These are phyloP conservation scores for Phaeomoniella chlamydospora DNA, from an alignment of 2,329 filamentous ascomycete genomes.

Conservation along the genomic window DNA sequence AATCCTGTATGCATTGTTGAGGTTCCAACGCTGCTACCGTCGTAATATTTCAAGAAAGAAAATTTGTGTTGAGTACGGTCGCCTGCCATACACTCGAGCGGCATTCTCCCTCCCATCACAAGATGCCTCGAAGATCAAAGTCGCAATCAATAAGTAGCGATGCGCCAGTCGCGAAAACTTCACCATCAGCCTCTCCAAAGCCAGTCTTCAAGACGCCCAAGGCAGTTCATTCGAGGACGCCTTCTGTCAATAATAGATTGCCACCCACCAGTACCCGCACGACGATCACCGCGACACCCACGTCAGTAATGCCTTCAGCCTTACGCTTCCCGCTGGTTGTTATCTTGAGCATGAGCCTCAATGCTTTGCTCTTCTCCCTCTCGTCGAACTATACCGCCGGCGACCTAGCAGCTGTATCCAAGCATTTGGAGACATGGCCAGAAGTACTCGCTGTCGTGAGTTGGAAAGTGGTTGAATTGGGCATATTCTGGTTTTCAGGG, in stretches of 20 bases:
- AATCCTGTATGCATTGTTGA: no score
- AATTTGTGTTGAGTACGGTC: no score
- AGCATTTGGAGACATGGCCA: slow-evolving; percentile 45
- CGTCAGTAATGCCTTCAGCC: slow-evolving; percentile 14
- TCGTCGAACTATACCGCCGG: slow-evolving; percentile 44
- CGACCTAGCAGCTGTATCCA: slow-evolving; percentile 54
- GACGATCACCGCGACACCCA: slow-evolving; percentile 6
- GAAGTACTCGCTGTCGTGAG: slow-evolving; percentile 42
- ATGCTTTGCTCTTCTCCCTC: slow-evolving; percentile 49
- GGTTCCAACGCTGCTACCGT: no score
- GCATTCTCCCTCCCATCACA: no score
- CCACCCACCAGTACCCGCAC: slow-evolving; percentile 6
- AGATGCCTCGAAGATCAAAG: slow-evolving; percentile 2
- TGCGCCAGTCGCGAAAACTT: slow-evolving; percentile 2
- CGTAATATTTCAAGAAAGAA: no score
- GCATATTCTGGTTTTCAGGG: slow-evolving; percentile 56
- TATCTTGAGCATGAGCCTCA: slow-evolving; percentile 45
- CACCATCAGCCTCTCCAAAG: slow-evolving; percentile 6
- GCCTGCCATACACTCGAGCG: no score
- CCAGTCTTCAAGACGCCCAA: slow-evolving; percentile 10
- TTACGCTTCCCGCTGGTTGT: slow-evolving; percentile 31
- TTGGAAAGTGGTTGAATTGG: slow-evolving; percentile 51
- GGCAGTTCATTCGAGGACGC: slow-evolving; percentile 6
- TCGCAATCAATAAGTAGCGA: slow-evolving; percentile 4
- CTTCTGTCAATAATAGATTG: slow-evolving; percentile 5